phyloP scores from a whole-genome alignment of 108 stramenopile species.

The Nannochloropsis salina region DNA sequence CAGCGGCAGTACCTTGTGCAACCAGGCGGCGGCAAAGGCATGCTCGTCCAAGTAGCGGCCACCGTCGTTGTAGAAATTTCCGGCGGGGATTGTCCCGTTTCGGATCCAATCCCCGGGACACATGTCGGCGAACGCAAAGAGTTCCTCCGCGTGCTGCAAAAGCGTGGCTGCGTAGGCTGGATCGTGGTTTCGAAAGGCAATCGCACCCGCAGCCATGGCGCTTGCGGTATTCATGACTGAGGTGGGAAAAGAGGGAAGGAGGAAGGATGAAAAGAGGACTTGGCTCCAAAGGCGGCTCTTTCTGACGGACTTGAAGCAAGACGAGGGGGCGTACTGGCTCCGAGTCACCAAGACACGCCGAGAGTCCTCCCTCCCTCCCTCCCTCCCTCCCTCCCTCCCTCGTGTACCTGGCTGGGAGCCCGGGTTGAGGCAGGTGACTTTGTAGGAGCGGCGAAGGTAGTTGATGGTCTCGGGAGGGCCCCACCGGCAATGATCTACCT shows the following conservation, averaged over 20 bases:
- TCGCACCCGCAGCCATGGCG: neutral
- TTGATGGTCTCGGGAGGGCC: neutral
- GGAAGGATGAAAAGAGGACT: neutral
- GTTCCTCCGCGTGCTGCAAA: neutral
- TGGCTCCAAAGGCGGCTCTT: too few relatives aligned
- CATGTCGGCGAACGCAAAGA: neutral
- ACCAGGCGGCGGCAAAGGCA: neutral
- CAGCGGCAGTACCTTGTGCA: neutral
- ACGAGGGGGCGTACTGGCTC: neutral
- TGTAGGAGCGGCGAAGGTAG: neutral
- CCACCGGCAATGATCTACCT: neutral
- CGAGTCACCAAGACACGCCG: too few relatives aligned
- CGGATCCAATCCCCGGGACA: neutral
- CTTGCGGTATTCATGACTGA: neutral
- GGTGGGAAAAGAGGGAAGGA: neutral
- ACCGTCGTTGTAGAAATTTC: neutral
- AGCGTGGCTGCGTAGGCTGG: neutral
- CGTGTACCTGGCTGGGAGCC: neutral
- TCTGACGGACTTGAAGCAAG: neutral
- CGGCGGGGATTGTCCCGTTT: neutral
- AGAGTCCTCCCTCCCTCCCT: slow-evolving; percentile 1
- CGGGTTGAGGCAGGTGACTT: neutral
- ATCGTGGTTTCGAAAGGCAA: neutral
- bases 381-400: neutral
- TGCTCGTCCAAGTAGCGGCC: slow-evolving; percentile 2